Percentiles rank a stretch among this genome's conserved stretches.
Evolutionary conservation across 2,329 filamentous ascomycete genomes (phyloP).

Genomic region (Elsinoe fawcettii): DNA sequence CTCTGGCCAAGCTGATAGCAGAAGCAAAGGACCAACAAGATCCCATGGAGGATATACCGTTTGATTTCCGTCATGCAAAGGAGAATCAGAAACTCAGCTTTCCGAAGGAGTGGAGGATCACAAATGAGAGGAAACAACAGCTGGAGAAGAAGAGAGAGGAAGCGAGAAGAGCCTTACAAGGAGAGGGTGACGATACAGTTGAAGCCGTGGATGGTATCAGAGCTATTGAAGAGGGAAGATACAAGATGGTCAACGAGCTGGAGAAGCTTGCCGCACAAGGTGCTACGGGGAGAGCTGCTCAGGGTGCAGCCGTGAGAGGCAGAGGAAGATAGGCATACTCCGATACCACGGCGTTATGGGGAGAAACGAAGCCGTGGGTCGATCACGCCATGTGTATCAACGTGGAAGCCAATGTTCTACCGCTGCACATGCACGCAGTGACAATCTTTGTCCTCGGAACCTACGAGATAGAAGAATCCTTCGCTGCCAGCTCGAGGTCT

Average conservation of each 20-base stretch:
- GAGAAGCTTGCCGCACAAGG: background rate
- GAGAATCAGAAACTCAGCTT: slow-evolving; percentile 61
- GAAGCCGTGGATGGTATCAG: slow-evolving; percentile 17
- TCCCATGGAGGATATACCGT: slow-evolving; percentile 78
- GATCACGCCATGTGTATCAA: too few relatives aligned
- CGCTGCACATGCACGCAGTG: too few relatives aligned
- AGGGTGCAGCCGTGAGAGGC: background rate
- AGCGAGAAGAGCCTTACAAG: slow-evolving; percentile 47
- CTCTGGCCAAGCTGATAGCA: slow-evolving; percentile 63
- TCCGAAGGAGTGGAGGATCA: slow-evolving; percentile 77
- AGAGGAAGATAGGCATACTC: background rate
- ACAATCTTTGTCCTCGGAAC: too few relatives aligned
- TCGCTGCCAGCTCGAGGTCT: too few relatives aligned
- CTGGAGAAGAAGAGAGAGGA: slow-evolving; percentile 54
- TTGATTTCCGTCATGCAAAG: slow-evolving; percentile 80
- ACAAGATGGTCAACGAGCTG: slow-evolving; percentile 2
- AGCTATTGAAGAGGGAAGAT: slow-evolving; percentile 18
- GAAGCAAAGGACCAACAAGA: slow-evolving; percentile 70
- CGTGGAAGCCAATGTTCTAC: too few relatives aligned
- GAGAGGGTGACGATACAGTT: slow-evolving; percentile 39
- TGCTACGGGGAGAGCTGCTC: background rate
- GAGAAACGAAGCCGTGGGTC: too few relatives aligned
- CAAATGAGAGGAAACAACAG: slow-evolving; percentile 56
- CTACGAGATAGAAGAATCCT: too few relatives aligned
- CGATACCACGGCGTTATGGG: too few relatives aligned